These are phyloP conservation scores for Lodderomyces oxycetoniae DNA, from an alignment of 1,139 yeast genomes.

Conservation along the genomic window DNA sequence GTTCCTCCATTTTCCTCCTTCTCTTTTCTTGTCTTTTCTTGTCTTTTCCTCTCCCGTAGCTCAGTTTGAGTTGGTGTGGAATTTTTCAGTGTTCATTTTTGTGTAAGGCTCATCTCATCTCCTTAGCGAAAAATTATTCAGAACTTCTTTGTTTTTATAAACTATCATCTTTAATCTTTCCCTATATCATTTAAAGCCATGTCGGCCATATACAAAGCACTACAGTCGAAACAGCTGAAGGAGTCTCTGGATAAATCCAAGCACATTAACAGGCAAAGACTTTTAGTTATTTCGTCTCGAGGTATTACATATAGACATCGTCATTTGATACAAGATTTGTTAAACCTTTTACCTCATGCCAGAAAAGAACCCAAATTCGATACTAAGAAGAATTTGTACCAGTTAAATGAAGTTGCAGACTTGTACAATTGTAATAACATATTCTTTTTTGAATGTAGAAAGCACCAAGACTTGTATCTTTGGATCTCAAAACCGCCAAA, in stretches of 20 bases:
- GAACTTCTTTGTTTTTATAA: background rate
- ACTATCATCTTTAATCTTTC: background rate
- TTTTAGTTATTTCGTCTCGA: constrained; percentile 84
- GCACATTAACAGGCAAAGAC: constrained; percentile 73
- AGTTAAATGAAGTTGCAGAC: constrained; percentile 93
- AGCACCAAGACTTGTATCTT: constrained; percentile 90
- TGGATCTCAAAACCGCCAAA: constrained; percentile 97
- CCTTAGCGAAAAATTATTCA: constrained; percentile 1
- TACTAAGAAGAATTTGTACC: constrained; percentile 82
- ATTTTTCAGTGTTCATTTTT: constrained; percentile 4
- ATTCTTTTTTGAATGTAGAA: constrained; percentile 91
- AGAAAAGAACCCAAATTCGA: constrained; percentile 96
- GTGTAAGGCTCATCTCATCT: constrained; percentile 6
- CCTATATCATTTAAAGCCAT: no score
- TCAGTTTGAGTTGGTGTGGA: no score
- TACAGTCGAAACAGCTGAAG: constrained; percentile 47
- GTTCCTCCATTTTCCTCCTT: background rate
- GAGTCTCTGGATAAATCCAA: constrained; percentile 45
- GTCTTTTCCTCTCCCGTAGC: no score
- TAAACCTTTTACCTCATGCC: constrained; percentile 83
- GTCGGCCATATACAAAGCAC: constrained; percentile 68
- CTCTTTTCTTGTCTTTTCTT: no score
- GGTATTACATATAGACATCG: constrained; percentile 95
- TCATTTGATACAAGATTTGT: constrained; percentile 81
- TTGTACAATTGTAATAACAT: constrained; percentile 95